phyloP scores from a whole-genome alignment of 2,329 filamentous ascomycete species.

The Ascochyta fabae region DNA sequence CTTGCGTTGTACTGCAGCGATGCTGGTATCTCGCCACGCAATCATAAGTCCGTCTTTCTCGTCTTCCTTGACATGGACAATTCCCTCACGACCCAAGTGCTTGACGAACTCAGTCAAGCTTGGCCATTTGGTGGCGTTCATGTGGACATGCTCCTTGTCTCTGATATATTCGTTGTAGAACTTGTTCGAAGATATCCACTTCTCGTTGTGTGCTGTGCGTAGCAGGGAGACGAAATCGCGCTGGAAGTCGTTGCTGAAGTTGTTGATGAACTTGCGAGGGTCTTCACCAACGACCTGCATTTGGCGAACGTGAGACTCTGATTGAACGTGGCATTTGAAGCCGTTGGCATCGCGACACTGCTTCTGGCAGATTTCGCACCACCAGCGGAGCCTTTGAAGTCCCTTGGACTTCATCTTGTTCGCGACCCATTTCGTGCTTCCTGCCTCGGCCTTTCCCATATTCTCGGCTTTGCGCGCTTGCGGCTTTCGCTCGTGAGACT shows the following conservation, averaged over 20 bases:
- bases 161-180: constrained; percentile 96
- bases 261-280: constrained; percentile 80
- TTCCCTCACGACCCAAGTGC: constrained; percentile 80
- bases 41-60: constrained; percentile 86
- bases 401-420: constrained; percentile 81
- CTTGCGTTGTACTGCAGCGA: constrained; percentile 79
- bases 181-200: constrained; percentile 84
- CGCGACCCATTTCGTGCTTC: constrained; percentile 85
- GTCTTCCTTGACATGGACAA: constrained; percentile 85
- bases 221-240: constrained; percentile 79
- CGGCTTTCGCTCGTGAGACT: not conserved
- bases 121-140: constrained; percentile 92
- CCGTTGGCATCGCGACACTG: constrained; percentile 85
- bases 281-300: constrained; percentile 89
- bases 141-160: constrained; percentile 75
- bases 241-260: constrained; percentile 82
- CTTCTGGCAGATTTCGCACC: constrained; percentile 79
- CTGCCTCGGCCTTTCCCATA: constrained; percentile 93
- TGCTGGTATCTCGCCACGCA: constrained; percentile 89
- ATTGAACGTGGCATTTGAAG: constrained; percentile 73
- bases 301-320: constrained; percentile 85
- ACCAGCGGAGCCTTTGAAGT: constrained; percentile 80
- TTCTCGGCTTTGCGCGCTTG: constrained; percentile 17
- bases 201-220: constrained; percentile 86
- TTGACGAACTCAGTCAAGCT: constrained; percentile 91